Percentiles rank a stretch among this genome's conserved stretches.
phyloP scores from a whole-genome alignment of 2,329 filamentous ascomycete species.

The Microcera coccophila region DNA sequence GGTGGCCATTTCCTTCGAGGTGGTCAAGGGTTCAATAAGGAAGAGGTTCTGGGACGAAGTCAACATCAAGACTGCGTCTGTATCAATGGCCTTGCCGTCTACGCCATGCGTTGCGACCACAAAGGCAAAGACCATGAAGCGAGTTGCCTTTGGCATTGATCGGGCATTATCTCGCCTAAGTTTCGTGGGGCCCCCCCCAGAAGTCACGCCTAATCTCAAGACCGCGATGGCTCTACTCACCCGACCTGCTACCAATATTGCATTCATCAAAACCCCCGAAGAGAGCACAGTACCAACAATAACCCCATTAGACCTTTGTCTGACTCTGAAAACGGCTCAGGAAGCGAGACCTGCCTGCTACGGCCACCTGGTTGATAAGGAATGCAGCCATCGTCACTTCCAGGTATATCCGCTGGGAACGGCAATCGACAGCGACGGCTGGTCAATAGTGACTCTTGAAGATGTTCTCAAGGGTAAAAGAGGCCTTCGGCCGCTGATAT shows the following conservation, averaged over 20 bases:
- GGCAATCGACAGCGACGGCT: constrained; percentile 1
- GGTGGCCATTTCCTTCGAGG: constrained; percentile 8
- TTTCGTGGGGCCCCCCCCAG: not conserved
- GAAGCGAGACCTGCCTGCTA: constrained; percentile 4
- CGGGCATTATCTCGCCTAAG: not conserved
- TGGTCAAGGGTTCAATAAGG: not conserved
- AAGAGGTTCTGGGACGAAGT: not conserved
- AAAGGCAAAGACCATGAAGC: not conserved
- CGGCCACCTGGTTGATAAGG: constrained; percentile 6
- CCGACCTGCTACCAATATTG: not conserved
- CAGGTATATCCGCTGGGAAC: constrained; percentile 3
- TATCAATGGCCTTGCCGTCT: not conserved
- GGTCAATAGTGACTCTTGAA: constrained; percentile 6
- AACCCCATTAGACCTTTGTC: constrained; percentile 5
- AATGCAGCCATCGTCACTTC: not conserved
- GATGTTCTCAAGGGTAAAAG: constrained; percentile 2
- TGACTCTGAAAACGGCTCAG: not conserved
- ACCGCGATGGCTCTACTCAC: not conserved
- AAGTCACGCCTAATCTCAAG: not conserved
- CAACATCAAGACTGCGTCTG: not conserved
- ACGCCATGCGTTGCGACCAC: not conserved
- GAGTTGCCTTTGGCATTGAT: not conserved
- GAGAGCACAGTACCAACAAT: rapidly evolving
- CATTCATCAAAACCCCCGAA: not conserved
- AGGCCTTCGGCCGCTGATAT: not conserved